Evolutionary conservation across 2,329 filamentous ascomycete species (phyloP).

Genomic region (Colletotrichum ledebouriae): DNA sequence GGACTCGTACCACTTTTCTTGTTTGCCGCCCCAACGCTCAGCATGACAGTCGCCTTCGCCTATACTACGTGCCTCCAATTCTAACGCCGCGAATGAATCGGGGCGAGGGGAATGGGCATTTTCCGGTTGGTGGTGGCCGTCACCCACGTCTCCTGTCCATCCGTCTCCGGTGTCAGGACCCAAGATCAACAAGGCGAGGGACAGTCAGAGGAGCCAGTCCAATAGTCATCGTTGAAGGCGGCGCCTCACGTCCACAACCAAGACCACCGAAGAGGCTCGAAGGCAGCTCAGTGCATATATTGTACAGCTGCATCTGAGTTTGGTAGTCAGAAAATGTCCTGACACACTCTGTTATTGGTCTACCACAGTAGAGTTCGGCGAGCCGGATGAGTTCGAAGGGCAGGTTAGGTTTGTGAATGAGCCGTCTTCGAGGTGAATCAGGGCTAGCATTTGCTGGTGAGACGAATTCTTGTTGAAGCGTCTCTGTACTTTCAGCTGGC

Average conservation of each 20-base stretch:
- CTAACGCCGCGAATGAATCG: too few relatives aligned
- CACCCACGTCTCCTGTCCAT: not conserved
- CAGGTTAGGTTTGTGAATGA: conserved; percentile 1
- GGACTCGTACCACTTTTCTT: conserved; percentile 11
- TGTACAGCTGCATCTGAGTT: too few relatives aligned
- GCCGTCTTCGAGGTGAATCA: not conserved
- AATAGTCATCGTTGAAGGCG: too few relatives aligned
- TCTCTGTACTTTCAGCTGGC: not conserved
- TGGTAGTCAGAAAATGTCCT: too few relatives aligned
- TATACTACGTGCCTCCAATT: too few relatives aligned
- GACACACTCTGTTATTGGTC: not conserved
- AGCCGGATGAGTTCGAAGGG: conserved; percentile 4
- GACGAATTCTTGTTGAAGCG: not conserved
- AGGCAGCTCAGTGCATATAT: too few relatives aligned
- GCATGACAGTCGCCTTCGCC: not conserved
- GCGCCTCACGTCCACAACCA: too few relatives aligned
- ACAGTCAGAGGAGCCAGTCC: conserved; percentile 4
- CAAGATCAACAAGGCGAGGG: conserved; percentile 12
- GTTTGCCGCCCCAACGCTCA: not conserved
- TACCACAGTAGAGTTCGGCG: conserved; percentile 8
- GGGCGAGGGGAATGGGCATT: conserved; percentile 1
- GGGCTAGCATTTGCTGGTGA: not conserved
- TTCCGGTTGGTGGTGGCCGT: conserved; percentile 1
- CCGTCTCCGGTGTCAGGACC: conserved; percentile 14
- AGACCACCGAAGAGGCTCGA: too few relatives aligned